phyloP scores from a whole-genome alignment of 225 moss, liverwort and hornwort species.

The Antitrichia curtipendula region DNA sequence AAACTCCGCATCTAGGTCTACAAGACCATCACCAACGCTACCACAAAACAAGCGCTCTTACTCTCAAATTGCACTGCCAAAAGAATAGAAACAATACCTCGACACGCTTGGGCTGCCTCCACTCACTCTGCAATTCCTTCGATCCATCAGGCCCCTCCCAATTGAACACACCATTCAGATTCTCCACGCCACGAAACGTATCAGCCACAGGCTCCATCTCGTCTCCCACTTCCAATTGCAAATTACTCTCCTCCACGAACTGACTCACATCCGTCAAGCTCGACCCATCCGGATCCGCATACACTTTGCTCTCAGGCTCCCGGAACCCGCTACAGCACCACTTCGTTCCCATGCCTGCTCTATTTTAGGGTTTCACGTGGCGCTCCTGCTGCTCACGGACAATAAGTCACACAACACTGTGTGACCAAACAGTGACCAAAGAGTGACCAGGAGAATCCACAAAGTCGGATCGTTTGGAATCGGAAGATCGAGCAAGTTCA shows the following conservation, averaged over 20 bases:
- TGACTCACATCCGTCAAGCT: slow-evolving; percentile 3
- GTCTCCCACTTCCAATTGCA: slow-evolving; percentile 6
- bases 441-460: background rate
- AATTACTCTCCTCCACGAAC: slow-evolving; percentile 27
- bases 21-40: background rate
- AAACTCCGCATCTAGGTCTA: background rate
- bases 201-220: slow-evolving; percentile 28
- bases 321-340: slow-evolving; percentile 38
- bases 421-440: background rate
- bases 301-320: slow-evolving; percentile 27
- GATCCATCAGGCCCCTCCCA: slow-evolving; percentile 19
- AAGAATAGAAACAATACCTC: background rate
- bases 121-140: background rate
- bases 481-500: background rate
- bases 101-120: slow-evolving; percentile 3
- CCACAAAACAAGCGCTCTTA: background rate
- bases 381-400: background rate
- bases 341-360: slow-evolving; percentile 11
- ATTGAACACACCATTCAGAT: slow-evolving; percentile 20
- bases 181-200: slow-evolving; percentile 38
- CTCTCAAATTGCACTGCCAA: background rate
- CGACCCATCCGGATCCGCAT: slow-evolving; percentile 5
- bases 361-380: background rate
- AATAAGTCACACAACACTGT: background rate
- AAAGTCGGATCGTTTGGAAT: background rate